Conservation (phyloP, 495 filamentous ascomycete genomes). For the Aspergillus sclerotiicarbonarius region DNA sequence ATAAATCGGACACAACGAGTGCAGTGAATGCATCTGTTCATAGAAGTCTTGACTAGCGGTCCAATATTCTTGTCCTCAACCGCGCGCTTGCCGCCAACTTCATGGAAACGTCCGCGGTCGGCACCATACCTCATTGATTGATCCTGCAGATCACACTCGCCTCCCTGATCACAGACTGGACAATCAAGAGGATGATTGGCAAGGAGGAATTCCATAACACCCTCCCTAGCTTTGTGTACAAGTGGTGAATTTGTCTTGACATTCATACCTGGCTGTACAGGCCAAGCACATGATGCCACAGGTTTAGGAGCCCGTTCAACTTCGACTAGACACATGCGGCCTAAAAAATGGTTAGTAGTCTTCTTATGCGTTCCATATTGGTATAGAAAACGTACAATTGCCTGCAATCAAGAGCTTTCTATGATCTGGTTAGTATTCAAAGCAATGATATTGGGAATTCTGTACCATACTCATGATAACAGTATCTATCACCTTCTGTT, state of each 20-base stretch:
- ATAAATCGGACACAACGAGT: slow-evolving; percentile 96
- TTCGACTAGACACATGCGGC: slow-evolving; percentile 97
- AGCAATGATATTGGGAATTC: slow-evolving; percentile 3
- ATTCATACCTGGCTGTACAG: slow-evolving; percentile 96
- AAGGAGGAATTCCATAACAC: slow-evolving; percentile 97
- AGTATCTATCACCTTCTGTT: slow-evolving; percentile 68
- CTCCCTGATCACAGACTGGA: slow-evolving; percentile 97
- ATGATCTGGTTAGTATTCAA: slow-evolving; percentile 29
- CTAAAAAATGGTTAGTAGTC: slow-evolving; percentile 26
- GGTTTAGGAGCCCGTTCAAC: slow-evolving; percentile 94
- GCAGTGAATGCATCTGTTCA: slow-evolving; percentile 99
- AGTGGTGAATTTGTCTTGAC: slow-evolving; percentile 96
- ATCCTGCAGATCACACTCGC: slow-evolving; percentile 97
- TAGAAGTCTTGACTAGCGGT: slow-evolving; percentile 98
- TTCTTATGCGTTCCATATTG: background rate
- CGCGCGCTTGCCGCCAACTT: slow-evolving; percentile 88
- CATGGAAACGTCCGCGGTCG: slow-evolving; percentile 94
- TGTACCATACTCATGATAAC: slow-evolving; percentile 83
- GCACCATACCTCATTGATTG: slow-evolving; percentile 98
- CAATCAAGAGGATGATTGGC: slow-evolving; percentile 98
- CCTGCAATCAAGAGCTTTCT: slow-evolving; percentile 98
- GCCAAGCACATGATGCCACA: slow-evolving; percentile 97
- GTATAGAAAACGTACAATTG: slow-evolving; percentile 62
- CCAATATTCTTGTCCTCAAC: slow-evolving; percentile 99
- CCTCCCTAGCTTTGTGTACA: slow-evolving; percentile 94